phyloP scores from a whole-genome alignment of 2,329 filamentous ascomycete genomes.

The Mollisiaceae sp. region DNA sequence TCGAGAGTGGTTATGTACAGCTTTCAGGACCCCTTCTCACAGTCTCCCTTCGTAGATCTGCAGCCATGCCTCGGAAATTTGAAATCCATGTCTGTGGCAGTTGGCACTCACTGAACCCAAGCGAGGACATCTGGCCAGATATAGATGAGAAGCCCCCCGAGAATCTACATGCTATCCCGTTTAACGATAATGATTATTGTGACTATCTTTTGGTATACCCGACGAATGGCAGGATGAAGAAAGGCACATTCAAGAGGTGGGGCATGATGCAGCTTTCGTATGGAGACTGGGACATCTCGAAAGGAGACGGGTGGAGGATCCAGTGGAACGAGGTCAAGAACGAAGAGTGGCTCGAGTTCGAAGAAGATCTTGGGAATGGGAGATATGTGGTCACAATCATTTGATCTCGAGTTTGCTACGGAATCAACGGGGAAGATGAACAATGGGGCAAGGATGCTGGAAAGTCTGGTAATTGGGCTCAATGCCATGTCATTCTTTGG shows the following conservation, averaged over 20 bases:
- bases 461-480: too few species aligned
- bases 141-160: neutral
- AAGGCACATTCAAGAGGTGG: constrained; percentile 3
- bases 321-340: constrained; percentile 1
- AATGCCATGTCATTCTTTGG: too few species aligned
- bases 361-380: neutral
- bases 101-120: too few species aligned
- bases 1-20: neutral
- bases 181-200: neutral
- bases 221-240: neutral
- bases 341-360: neutral
- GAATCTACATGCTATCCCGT: neutral
- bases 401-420: neutral
- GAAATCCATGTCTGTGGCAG: neutral
- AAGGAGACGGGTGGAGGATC: neutral
- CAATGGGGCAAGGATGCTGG: too few species aligned
- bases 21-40: neutral
- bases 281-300: neutral
- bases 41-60: neutral
- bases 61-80: neutral
- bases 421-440: too few species aligned
- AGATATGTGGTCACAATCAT: neutral
- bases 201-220: neutral
- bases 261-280: neutral
- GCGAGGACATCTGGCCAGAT: neutral